A percentile compares a stretch with the other conserved stretches of the same genome.
phyloP scores from a whole-genome alignment of 1,284 basidiomycete species.

The Athelia sp. region DNA sequence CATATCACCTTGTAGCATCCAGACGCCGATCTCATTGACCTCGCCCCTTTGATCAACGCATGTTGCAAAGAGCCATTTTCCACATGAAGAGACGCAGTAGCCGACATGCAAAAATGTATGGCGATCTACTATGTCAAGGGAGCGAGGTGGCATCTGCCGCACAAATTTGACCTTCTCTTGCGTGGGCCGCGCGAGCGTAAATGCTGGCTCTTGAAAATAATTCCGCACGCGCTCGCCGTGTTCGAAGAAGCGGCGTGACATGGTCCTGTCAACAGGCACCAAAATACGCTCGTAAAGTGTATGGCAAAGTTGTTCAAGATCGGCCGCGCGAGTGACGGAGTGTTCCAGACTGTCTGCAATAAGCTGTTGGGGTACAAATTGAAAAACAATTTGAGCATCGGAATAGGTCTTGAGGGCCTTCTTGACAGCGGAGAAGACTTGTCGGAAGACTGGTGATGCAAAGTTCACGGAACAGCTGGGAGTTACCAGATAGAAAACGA shows the following conservation, averaged over 20 bases:
- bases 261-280: slow-evolving; percentile 51
- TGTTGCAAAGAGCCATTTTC: slow-evolving; percentile 72
- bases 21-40: slow-evolving; percentile 58
- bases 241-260: slow-evolving; percentile 47
- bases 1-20: slow-evolving; percentile 47
- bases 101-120: slow-evolving; percentile 72
- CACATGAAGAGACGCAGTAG: slow-evolving; percentile 57
- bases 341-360: slow-evolving; percentile 38
- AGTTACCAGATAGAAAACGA: slow-evolving; percentile 66
- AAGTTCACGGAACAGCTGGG: slow-evolving; percentile 54
- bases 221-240: slow-evolving; percentile 33
- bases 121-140: slow-evolving; percentile 65
- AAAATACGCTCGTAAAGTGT: slow-evolving; percentile 70
- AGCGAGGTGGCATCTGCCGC: slow-evolving; percentile 37
- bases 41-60: slow-evolving; percentile 77
- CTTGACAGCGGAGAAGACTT: slow-evolving; percentile 56
- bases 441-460: slow-evolving; percentile 56
- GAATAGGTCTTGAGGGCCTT: slow-evolving; percentile 43
- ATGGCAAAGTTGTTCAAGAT: slow-evolving; percentile 44
- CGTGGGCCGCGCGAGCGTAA: slow-evolving; percentile 51
- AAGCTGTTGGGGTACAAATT: slow-evolving; percentile 65
- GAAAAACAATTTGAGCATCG: slow-evolving; percentile 47
- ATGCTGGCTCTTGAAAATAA: slow-evolving; percentile 61
- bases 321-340: slow-evolving; percentile 31
- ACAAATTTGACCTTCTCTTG: slow-evolving; percentile 39